Evolutionary conservation across 192 early-diverging fungal genomes (phyloP), one percentile per base, ranked within the genome.

Genomic region (Chytriomyces sp.): DNA sequence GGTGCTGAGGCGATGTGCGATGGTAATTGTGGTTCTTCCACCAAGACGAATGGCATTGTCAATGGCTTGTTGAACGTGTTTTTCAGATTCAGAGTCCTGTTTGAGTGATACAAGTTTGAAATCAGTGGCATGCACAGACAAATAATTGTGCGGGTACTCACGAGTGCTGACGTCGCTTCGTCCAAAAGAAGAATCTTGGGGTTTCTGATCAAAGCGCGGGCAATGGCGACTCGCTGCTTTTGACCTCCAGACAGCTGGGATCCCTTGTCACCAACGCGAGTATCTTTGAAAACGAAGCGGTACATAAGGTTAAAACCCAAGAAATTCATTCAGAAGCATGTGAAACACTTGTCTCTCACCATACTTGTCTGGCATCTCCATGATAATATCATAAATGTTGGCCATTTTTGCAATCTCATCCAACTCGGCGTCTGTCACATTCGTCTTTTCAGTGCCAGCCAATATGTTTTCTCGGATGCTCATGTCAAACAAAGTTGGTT

Each of bases 11-110:
- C 91, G 83, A 83, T 94, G 93, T 5, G 93, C 92, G 80, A 94
- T 91, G 3, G 87, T 87, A 45, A 94, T 84, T 5, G 90, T 90
- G 5, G 92, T 92, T 26, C 95, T 82, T 7, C 94, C 95, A 44
- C 80, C 91, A 84, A 23, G 82, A 77, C 63, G 85, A 74, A 85
- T 83, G 44, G 88, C 84, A 57, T 64, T 47, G 69, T 89, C 87
- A 1, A 92, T 76, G n/a, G 91, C 90, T 48, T 84, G 86, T 72
- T 91, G 90, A 20, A 93, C 91, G 24, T 91, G 79, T 49, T 82
- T 81, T 76, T 93, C 92, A 2, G 83, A 85, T 65, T 86, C 83
- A n/a, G 88, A 79, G 84, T 93, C 92, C 65, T 94, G 93, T 7
- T 85, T 87, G 45, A 13, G 20, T 20, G 3, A 57, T 57, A n/a